These are phyloP conservation scores for Brassica juncea DNA, from an alignment of 345 rosid genomes.

Conservation along the genomic window DNA sequence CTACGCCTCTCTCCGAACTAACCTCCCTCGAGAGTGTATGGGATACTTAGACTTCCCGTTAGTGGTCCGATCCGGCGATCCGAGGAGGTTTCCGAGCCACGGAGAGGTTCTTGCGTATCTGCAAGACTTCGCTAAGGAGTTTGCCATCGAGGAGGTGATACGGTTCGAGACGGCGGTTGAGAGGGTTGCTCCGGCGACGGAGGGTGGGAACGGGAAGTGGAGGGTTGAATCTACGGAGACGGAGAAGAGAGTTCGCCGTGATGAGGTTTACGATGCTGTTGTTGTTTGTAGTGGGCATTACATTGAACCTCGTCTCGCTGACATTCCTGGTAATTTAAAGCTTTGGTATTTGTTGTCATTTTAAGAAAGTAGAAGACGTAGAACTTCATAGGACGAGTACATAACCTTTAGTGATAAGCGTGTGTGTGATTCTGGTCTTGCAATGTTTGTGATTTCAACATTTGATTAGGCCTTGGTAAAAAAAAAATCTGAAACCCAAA, in stretches of 20 bases:
- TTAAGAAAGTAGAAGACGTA: too few relatives aligned
- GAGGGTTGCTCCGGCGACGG: conserved; percentile 21
- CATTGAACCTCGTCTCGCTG: conserved; percentile 67
- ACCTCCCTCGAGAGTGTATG: conserved; percentile 85
- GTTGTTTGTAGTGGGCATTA: conserved; percentile 74
- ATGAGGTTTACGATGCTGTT: conserved; percentile 70
- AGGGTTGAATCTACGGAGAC: conserved; percentile 50
- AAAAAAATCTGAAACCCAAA: too few relatives aligned
- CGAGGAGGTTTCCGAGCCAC: conserved; percentile 72
- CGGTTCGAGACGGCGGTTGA: conserved; percentile 61
- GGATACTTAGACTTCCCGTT: conserved; percentile 80
- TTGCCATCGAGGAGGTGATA: conserved; percentile 56
- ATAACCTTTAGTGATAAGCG: too few relatives aligned
- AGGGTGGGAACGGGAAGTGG: conserved; percentile 58
- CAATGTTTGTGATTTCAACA: too few relatives aligned
- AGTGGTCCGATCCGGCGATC: conserved; percentile 39
- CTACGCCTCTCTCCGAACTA: conserved; percentile 81
- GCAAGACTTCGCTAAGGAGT: conserved; percentile 58
- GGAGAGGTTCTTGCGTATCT: conserved; percentile 60
- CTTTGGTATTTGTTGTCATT: too few relatives aligned
- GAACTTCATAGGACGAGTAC: too few relatives aligned
- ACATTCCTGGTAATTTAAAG: conserved; percentile 37
- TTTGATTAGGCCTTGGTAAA: too few relatives aligned
- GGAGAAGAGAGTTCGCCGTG: conserved; percentile 7
- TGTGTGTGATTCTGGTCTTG: too few relatives aligned